Percentiles rank a stretch among this genome's conserved stretches.
Conservation (phyloP, 2,329 filamentous ascomycete species). For the Nemania sp. region DNA sequence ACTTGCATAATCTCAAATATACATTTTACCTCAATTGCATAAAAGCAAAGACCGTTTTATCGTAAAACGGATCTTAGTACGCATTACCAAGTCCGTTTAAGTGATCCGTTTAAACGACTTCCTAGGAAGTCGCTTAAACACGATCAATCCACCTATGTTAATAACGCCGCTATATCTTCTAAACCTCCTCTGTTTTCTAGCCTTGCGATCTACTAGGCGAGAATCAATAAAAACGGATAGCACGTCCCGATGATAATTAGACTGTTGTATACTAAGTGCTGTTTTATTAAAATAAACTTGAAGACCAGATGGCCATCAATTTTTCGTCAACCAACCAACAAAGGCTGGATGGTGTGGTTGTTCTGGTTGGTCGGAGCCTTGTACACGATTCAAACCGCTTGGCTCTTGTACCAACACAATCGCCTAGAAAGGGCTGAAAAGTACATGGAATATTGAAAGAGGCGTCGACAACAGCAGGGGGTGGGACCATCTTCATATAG, state of each 20-base stretch:
- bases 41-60: conserved; percentile 18
- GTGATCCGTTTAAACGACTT: conserved; percentile 1
- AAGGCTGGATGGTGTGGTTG: conserved; percentile 9
- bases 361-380: conserved; percentile 9
- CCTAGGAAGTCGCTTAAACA: conserved; percentile 1
- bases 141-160: conserved; percentile 10
- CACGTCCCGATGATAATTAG: conserved; percentile 16
- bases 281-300: conserved; percentile 17
- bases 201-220: conserved; percentile 16
- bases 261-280: conserved; percentile 18
- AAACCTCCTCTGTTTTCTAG: conserved; percentile 15
- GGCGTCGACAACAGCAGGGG: conserved; percentile 9
- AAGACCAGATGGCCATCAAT: conserved; percentile 10
- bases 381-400: conserved; percentile 10
- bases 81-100: background rate
- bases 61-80: conserved; percentile 10
- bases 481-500: conserved; percentile 10
- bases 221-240: conserved; percentile 17
- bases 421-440: conserved; percentile 11
- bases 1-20: background rate
- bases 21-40: conserved; percentile 14
- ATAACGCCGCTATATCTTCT: conserved; percentile 13
- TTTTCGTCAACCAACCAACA: conserved; percentile 10
- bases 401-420: conserved; percentile 11
- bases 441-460: conserved; percentile 12